Base-by-base conservation (phyloP, 2,329 filamentous ascomycete species). In the Xylaria sp. region DNA sequence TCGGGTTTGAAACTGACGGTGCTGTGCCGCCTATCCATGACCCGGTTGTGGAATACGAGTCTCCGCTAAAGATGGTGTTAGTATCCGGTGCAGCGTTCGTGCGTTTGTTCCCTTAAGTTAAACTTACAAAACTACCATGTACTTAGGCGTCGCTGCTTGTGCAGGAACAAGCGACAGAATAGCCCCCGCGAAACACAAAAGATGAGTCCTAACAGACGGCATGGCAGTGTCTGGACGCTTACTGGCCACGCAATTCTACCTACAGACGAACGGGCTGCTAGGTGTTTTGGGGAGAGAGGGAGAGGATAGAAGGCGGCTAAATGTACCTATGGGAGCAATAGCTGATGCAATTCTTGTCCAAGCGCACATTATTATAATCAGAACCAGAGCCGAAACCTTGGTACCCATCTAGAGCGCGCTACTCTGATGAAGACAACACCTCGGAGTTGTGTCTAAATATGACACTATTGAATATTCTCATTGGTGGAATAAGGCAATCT, bases 11-110 rank as follows among this genome's bases (percentile, higher is more conserved):
- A 4, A 74, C 56, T 17, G 75, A 80, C 4, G 85, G 83, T 48
- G 84, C 80, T 1, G 75, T 72, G 21, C 76, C 74, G 33, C 71
- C 75, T 21, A 79, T 68, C 64, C 81, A 74, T 71, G 86, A 87
- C 37, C 79, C 80, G 8, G 82, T 85, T 49, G 80, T 77, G 0
- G 82, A 82, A 70, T 86, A 87, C 2, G 82, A 85, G 67, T 87
- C 82, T 43, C 84, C 65, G 35, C 58, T 65, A 23, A 6, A 11
- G 13, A 17, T 11, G 81, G 31, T 44, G 47, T 60, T 4, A 59
- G 51, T 38, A 27, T 6, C n/a, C n/a, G n/a, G n/a, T n/a, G n/a
- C n/a, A n/a, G n/a, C n/a, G n/a, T n/a, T n/a, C n/a, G n/a, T n/a
- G n/a, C n/a, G n/a, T n/a, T 6, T 8, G 2, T 3, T 27, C 4